Percentiles rank a stretch among this genome's conserved stretches.
Conservation (phyloP, 1,284 basidiomycete species). For the Microbotryomycetes sp. region DNA sequence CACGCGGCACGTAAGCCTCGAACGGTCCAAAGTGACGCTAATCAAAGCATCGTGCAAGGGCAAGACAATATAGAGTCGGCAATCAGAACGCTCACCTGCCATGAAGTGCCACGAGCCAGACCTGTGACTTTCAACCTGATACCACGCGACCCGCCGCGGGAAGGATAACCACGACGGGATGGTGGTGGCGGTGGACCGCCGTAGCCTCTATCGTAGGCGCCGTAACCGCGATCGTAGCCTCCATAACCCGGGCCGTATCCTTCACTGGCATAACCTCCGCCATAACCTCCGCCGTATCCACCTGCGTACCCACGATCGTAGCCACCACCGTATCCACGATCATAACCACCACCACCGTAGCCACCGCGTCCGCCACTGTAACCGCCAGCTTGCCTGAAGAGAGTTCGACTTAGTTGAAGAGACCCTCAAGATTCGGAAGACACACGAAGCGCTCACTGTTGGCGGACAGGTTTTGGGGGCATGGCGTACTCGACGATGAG, state of each 20-base stretch:
- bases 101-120: slow-evolving; percentile 84
- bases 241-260: slow-evolving; percentile 1
- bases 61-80: slow-evolving; percentile 6
- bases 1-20: slow-evolving; percentile 2
- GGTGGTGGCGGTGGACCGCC: slow-evolving; percentile 5
- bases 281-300: slow-evolving; percentile 15
- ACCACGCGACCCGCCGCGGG: slow-evolving; percentile 44
- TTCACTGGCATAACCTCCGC: neutral
- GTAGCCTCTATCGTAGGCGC: slow-evolving; percentile 1
- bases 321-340: slow-evolving; percentile 12
- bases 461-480: slow-evolving; percentile 37
- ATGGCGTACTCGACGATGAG: slow-evolving; percentile 39
- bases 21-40: neutral
- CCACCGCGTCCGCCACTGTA: too few relatives aligned
- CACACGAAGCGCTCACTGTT: too few relatives aligned
- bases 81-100: slow-evolving; percentile 66
- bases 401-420: too few relatives aligned
- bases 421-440: too few relatives aligned
- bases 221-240: slow-evolving; percentile 13
- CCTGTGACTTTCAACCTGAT: slow-evolving; percentile 76
- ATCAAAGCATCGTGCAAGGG: neutral
- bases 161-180: slow-evolving; percentile 10
- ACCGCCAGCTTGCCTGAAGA: too few relatives aligned
- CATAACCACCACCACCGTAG: slow-evolving; percentile 2
- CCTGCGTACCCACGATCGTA: too few relatives aligned